Conservation (phyloP, 2,329 filamentous ascomycete species). For the Davidsoniella eucalypti region DNA sequence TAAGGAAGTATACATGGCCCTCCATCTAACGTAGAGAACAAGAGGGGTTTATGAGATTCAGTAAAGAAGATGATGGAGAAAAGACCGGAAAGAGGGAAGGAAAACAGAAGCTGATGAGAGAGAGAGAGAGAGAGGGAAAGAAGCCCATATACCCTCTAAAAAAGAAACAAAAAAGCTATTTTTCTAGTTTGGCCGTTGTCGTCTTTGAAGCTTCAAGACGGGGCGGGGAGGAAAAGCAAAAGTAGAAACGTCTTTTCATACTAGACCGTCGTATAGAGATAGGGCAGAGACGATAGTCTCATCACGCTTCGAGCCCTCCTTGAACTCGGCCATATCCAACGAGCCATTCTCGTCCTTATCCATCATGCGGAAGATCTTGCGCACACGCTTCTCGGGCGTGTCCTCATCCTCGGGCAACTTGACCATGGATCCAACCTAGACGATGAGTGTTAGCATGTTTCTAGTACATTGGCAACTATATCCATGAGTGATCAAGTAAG, state of each 20-base stretch:
- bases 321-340: slow-evolving; percentile 94
- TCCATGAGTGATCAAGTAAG: background rate
- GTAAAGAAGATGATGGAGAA: background rate
- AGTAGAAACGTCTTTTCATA: slow-evolving; percentile 31
- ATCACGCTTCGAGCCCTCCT: slow-evolving; percentile 96
- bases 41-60: background rate
- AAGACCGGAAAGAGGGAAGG: background rate
- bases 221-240: background rate
- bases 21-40: background rate
- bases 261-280: slow-evolving; percentile 88
- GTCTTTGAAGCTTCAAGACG: background rate
- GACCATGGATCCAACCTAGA: slow-evolving; percentile 92
- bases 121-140: background rate
- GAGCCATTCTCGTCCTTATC: slow-evolving; percentile 99
- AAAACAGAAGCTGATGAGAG: background rate
- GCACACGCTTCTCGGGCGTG: slow-evolving; percentile 93
- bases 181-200: background rate
- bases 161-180: background rate
- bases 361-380: slow-evolving; percentile 99
- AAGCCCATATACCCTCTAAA: background rate
- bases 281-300: slow-evolving; percentile 97
- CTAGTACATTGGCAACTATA: background rate
- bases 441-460: background rate
- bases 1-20: background rate
- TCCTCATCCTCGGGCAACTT: slow-evolving; percentile 97